A percentile compares a stretch with the other conserved stretches of the same genome.
phyloP scores from a whole-genome alignment of 805 yeast species.

The Ogataea allantospora region DNA sequence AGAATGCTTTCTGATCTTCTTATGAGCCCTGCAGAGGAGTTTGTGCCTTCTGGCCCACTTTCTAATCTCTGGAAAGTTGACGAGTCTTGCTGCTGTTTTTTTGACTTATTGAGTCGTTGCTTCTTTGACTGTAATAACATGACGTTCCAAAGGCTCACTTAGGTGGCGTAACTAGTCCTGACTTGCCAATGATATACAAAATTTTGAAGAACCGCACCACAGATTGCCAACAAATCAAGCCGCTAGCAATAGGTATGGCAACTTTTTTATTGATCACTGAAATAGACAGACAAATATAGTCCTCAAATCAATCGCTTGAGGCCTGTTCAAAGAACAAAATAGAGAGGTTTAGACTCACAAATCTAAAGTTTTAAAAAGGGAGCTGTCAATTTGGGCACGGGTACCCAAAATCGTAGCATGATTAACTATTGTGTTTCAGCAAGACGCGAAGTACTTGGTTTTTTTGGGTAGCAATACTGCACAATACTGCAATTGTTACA shows the following conservation, averaged over 20 bases:
- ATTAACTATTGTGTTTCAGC: background rate
- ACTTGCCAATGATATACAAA: background rate
- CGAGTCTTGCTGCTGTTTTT: conserved; percentile 7
- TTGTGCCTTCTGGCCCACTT: conserved; percentile 2
- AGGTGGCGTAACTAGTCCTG: conserved; percentile 6
- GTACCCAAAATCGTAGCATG: background rate
- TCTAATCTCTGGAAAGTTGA: background rate
- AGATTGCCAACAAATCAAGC: background rate
- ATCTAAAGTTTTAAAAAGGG: conserved; percentile 1
- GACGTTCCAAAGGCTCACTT: background rate
- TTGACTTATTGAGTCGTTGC: conserved; percentile 10
- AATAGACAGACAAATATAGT: background rate
- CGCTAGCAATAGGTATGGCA: background rate
- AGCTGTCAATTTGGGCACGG: conserved; percentile 3
- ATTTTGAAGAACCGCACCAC: background rate
- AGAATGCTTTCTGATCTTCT: conserved; percentile 20
- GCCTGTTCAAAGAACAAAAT: conserved; percentile 8
- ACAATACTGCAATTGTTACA: too few species aligned
- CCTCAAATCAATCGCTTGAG: conserved; percentile 5
- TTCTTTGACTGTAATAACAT: conserved; percentile 17
- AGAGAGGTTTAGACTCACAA: conserved; percentile 7
- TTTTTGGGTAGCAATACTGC: too few species aligned
- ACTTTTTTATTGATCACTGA: background rate
- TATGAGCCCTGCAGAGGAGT: conserved; percentile 8
- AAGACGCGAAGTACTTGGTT: too few species aligned